These are phyloP conservation scores for Cordyceps cateniannulata DNA, from an alignment of 2,329 filamentous ascomycete genomes.

Conservation along the genomic window DNA sequence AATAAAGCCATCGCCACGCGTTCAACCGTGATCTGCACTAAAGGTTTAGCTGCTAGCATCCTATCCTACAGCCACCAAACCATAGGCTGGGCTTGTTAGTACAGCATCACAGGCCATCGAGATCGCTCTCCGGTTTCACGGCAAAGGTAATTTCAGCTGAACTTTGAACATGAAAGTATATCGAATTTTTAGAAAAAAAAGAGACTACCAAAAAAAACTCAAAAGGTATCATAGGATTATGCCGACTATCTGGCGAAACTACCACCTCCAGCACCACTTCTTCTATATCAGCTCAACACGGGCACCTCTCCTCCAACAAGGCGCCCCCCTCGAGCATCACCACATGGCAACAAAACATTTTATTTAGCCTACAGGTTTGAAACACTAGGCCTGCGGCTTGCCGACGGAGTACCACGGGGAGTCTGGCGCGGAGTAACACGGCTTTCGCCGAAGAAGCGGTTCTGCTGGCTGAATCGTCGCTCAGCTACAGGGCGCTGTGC, in stretches of 20 bases:
- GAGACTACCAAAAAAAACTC: background rate
- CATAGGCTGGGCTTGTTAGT: background rate
- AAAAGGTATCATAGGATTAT: background rate
- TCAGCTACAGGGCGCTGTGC: slow-evolving; percentile 16
- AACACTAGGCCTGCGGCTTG: slow-evolving; percentile 26
- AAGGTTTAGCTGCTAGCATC: background rate
- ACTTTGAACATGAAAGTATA: background rate
- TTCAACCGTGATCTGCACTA: background rate
- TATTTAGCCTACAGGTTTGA: slow-evolving; percentile 12
- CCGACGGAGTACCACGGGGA: slow-evolving; percentile 31
- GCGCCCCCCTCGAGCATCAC: too few species aligned
- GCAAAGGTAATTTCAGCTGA: background rate
- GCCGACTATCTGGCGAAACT: background rate
- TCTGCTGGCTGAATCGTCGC: slow-evolving; percentile 31
- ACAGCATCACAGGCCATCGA: background rate
- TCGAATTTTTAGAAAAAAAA: background rate
- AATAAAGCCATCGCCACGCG: background rate
- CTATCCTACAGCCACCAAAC: background rate
- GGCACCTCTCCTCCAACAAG: background rate
- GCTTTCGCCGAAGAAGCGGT: slow-evolving; percentile 36
- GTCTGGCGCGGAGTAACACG: slow-evolving; percentile 33
- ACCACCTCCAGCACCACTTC: background rate
- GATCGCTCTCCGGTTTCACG: background rate
- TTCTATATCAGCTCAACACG: background rate
- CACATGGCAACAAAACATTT: background rate